Base-by-base conservation (phyloP, 164 flowering plant species). In the Magnolia kwangsiensis region DNA sequence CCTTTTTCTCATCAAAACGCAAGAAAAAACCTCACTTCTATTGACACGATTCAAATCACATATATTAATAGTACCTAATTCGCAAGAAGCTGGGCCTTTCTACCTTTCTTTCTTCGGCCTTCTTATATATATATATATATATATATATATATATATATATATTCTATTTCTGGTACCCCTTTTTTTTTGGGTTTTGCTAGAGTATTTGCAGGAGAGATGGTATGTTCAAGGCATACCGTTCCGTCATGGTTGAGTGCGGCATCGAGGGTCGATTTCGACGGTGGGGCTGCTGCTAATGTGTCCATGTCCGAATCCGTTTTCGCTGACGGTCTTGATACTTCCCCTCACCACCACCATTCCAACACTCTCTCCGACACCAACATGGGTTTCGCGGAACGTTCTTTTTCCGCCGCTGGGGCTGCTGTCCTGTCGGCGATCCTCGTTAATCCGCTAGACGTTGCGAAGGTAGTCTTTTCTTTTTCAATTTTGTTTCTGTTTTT, bases 361-460 rank as follows among this genome's bases (percentile, higher is more conserved):
- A 78, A 59, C 10, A 74, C n/a, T 61, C 31, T 8, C 51, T 67
- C 87, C 19, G 90, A 90, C 77, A 75, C 77, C 19, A 59, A 87
- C 66, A 88, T 96, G 84, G 84, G 95, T 1, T 83, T 92, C 31
- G 84, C 77, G 6, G 95, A 93, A 75, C 84, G 98, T 72, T 85
- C 96, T 23, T 70, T 94, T 67, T 88, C 99, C 49, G 99, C 99
- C 1, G 92, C 94, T 66, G 98, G 97, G 21, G 98, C 99, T 31
- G 98, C 98, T 58, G 69, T 94, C 21, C 71, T 96, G 50, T 94
- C 99, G n/a, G 98, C 98, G 14, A 73, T 94, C 80, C 82, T 94
- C 71, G 98, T 94, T 67, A 96, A 96, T 78, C 99, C 99, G 58
- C 97, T 96, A 49, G 99, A 96, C 80, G 92, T 96, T 50, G 98